Percentiles rank a stretch among this genome's conserved stretches.
Conservation (phyloP, 495 filamentous ascomycete genomes). For the Penicilliopsis zonata region DNA sequence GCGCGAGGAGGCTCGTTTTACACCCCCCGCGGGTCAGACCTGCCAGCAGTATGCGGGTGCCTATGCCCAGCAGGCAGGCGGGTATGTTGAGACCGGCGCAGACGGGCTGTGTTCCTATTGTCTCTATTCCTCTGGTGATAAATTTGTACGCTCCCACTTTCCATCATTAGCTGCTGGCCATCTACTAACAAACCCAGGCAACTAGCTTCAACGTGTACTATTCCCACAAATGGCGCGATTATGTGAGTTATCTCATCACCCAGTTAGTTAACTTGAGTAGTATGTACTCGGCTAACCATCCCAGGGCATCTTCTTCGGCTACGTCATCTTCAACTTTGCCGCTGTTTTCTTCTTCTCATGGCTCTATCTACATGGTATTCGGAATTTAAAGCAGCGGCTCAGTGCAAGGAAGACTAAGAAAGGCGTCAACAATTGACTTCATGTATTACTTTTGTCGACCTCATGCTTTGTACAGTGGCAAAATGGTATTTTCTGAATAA, state of each 20-base stretch:
- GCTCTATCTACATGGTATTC: conserved; percentile 38
- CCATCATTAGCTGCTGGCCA: background rate
- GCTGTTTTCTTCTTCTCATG: conserved; percentile 40
- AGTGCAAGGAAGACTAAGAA: conserved; percentile 31
- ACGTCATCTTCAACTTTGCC: conserved; percentile 41
- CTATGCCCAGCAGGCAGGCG: conserved; percentile 32
- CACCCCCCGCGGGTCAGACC: conserved; percentile 34
- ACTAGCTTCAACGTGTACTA: conserved; percentile 37
- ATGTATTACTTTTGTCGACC: background rate
- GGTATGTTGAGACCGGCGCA: conserved; percentile 36
- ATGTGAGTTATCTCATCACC: conserved; percentile 30
- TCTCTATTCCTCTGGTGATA: conserved; percentile 42
- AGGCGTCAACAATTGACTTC: conserved; percentile 1
- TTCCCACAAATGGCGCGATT: conserved; percentile 49
- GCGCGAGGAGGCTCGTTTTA: conserved; percentile 45
- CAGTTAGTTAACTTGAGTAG: no score
- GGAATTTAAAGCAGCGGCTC: conserved; percentile 26
- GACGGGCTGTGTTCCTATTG: conserved; percentile 48
- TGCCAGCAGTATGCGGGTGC: conserved; percentile 39
- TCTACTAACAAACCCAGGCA: conserved; percentile 25
- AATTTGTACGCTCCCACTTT: conserved; percentile 32
- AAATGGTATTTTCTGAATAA: no score
- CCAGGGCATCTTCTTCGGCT: conserved; percentile 44
- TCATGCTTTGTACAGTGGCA: background rate
- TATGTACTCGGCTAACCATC: background rate